Percentiles rank a stretch among this genome's conserved stretches.
These are phyloP conservation scores for Dichotomopilus funicola DNA, from an alignment of 2,329 filamentous ascomycete species.

Conservation along the genomic window DNA sequence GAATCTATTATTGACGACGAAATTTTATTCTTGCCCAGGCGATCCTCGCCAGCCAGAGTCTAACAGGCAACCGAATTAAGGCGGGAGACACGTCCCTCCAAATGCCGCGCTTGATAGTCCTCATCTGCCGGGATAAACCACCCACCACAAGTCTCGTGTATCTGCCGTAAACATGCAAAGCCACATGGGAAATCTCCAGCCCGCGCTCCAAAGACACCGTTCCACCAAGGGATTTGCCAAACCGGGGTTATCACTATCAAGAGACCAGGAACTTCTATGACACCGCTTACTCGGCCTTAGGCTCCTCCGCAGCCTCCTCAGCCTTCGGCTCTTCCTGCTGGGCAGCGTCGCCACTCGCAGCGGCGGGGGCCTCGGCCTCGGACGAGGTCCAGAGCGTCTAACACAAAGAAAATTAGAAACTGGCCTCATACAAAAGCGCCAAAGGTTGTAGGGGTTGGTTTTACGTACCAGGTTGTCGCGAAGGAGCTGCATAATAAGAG, in stretches of 20 bases:
- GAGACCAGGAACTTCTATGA: conserved; percentile 33
- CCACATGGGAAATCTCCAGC: conserved; percentile 43
- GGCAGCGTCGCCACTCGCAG: conserved; percentile 43
- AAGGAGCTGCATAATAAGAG: conserved; percentile 97
- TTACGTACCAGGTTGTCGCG: conserved; percentile 81
- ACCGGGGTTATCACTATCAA: conserved; percentile 39
- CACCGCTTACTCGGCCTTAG: conserved; percentile 57
- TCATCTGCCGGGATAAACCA: conserved; percentile 33
- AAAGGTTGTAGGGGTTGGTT: no score
- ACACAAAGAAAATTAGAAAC: conserved; percentile 27
- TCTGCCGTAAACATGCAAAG: conserved; percentile 46
- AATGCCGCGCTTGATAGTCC: conserved; percentile 36
- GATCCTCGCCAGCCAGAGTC: conserved; percentile 43
- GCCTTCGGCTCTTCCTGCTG: conserved; percentile 53
- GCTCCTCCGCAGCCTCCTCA: conserved; percentile 53
- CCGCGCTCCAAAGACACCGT: conserved; percentile 59
- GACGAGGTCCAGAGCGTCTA: conserved; percentile 99
- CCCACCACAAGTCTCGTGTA: conserved; percentile 30
- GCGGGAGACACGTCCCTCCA: conserved; percentile 35
- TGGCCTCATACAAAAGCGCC: not conserved
- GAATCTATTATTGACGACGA: conserved; percentile 15
- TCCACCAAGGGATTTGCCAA: conserved; percentile 38
- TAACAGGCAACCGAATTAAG: conserved; percentile 44
- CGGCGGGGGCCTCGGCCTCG: conserved; percentile 78
- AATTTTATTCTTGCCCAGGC: conserved; percentile 49